Base-by-base conservation (phyloP, 768 basidiomycete genomes). In the Phlegmacium glaucopus region DNA sequence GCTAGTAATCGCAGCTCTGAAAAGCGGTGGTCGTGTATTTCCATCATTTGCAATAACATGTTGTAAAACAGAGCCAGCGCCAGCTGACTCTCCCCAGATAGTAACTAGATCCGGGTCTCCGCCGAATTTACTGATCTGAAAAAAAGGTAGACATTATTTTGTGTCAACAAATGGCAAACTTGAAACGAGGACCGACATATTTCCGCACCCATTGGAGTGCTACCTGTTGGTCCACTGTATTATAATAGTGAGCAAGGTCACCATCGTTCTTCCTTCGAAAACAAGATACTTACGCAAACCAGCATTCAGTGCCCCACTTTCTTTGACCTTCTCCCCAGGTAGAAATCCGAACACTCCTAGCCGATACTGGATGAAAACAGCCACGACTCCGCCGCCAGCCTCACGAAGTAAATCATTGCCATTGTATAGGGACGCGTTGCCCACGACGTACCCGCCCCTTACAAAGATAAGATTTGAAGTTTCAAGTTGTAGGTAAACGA, bases 21-120 rank as follows among this genome's bases (percentile, higher is more conserved):
- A 79, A 1, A 78, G 61, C 4, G 69, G 67, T 1, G 76, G 76
- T 9, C 61, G 50, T 1, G 75, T 78, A 29, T 68, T 61, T 15
- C 77, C 77, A 12, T 63, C 65, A 30, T 77, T 62, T 7, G 77
- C 77, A 25, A 78, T 56, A 1, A 77, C 39, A 30, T 79, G 77
- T 44, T 78, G 76, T 6, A 78, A 25, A 7, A 78, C 76, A 2
- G 77, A 78, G 4, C 76, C 76, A 32, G 70, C 77, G 47, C 72
- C 73, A 30, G 71, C 68, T 6, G 71, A 73, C 55, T 72, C 58
- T 1, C 73, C 75, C 72, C 71, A 74, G 9, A 76, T 70, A 3
- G 71, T 65, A 22, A 74, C 72, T 47, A 58, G 55, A 1, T 38
- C 13, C 2, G 71, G 71, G 47, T 74, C 69, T 2, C 74, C 74